Evolutionary conservation across 2,329 filamentous ascomycete genomes (phyloP), one percentile per base, ranked within the genome.

Genomic region (Dothistroma septosporum): DNA sequence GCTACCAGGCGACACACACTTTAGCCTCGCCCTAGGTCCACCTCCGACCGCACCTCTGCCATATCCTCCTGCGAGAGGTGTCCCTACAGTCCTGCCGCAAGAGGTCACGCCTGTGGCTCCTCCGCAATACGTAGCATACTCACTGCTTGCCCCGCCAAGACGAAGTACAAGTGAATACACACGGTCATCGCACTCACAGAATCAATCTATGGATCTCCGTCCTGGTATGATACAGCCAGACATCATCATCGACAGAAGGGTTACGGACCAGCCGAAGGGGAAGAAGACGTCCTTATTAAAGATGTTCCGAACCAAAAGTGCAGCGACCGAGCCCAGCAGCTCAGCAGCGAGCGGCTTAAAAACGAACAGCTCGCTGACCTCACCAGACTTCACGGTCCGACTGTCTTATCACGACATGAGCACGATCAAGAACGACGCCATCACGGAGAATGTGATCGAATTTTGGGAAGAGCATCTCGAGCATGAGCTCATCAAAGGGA

Each of bases 391-490:
- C 44, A 52, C 28, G 24, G 44, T 55, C 19, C 55, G 48, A n/a
- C 50, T 61, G 16, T 53, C 55, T 5, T 7, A 50, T 12, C 35
- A 53, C 32, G 59, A 61, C 52, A 32, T 58, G 37, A 56, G 53
- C 22, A 47, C 55, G 10, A 50, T 61, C 59, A 61, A 55, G 48
- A 44, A 21, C 50, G 59, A 55, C 3, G 14, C 16, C 10, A 50
- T 61, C 6, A 58, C 55, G 5, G 59, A 61, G 16, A 54, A 49
- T 21, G 54, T 50, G 22, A 55, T 61, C 52, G 59, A 57, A 3
- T 61, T 61, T 55, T 61, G 59, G 59, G 55, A 61, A 22, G 59
- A 58, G 49, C 32, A 61, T 31, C 49, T 61, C 41, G 59, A 61
- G 32, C 21, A 55, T 14, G 35, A 48, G 12, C 24, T 61, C 12